Conservation (phyloP, 768 basidiomycete species). For the Suillus subaureus region DNA sequence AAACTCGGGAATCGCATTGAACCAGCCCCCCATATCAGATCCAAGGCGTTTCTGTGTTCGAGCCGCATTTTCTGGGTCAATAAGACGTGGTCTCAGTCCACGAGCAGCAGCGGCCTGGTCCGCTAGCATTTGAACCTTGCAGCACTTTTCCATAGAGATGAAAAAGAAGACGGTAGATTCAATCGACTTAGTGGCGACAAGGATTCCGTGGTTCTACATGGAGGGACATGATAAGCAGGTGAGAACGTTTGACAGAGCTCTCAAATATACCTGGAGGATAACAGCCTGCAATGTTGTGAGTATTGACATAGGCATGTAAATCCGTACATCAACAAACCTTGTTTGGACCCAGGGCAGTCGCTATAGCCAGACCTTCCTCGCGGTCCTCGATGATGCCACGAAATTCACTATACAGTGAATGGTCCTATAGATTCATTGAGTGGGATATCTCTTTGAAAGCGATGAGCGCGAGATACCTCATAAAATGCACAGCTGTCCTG, state of each 20-base stretch:
- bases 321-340: constrained; percentile 19
- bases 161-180: constrained; percentile 29
- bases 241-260: background rate
- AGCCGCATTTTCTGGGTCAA: constrained; percentile 29
- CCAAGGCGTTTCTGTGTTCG: constrained; percentile 29
- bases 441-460: background rate
- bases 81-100: constrained; percentile 3
- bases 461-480: constrained; percentile 16
- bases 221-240: background rate
- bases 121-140: constrained; percentile 32
- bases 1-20: constrained; percentile 41
- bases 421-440: constrained; percentile 21
- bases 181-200: constrained; percentile 25
- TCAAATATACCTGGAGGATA: constrained; percentile 21
- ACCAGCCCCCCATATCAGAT: constrained; percentile 36
- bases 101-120: constrained; percentile 29
- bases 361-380: constrained; percentile 37
- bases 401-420: constrained; percentile 32
- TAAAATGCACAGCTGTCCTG: constrained; percentile 39
- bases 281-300: constrained; percentile 17
- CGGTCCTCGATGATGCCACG: constrained; percentile 38
- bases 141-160: constrained; percentile 30
- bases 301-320: background rate
- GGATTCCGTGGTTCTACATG: constrained; percentile 29
- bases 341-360: constrained; percentile 23